These are phyloP conservation scores for Eucalyptus tenuipes DNA, from an alignment of 345 rosid species.

Conservation along the genomic window DNA sequence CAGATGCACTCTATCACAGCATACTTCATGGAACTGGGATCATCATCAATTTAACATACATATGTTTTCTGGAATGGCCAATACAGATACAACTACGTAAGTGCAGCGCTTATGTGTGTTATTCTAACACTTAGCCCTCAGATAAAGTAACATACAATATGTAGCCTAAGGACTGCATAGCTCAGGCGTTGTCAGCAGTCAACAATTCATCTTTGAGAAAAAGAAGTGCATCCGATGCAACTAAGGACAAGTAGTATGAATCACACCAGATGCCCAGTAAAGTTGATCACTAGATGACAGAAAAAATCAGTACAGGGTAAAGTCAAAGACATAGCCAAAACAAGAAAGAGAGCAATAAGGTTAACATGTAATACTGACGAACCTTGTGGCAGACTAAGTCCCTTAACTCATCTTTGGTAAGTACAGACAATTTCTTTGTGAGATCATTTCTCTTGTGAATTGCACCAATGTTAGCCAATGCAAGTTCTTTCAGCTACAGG, in stretches of 20 bases:
- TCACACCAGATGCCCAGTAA: not conserved
- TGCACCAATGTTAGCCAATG: slow-evolving; percentile 77
- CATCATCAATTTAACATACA: not conserved
- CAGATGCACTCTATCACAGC: not conserved
- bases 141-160: not conserved
- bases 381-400: slow-evolving; percentile 95
- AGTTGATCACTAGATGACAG: not conserved
- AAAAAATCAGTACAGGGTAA: not conserved
- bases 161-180: not conserved
- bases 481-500: slow-evolving; percentile 71
- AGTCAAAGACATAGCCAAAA: not conserved
- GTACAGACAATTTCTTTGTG: slow-evolving; percentile 69
- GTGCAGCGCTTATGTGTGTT: not conserved
- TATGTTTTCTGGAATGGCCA: not conserved
- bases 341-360: not conserved
- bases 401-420: slow-evolving; percentile 66
- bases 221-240: not conserved
- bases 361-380: slow-evolving; percentile 1
- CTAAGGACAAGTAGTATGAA: not conserved
- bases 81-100: not conserved
- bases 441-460: slow-evolving; percentile 87
- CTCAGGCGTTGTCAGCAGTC: not conserved
- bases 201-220: not conserved
- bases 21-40: not conserved
- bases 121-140: not conserved